These are phyloP conservation scores for Tulasnella sp. DNA, from an alignment of 768 basidiomycete species.

Conservation along the genomic window DNA sequence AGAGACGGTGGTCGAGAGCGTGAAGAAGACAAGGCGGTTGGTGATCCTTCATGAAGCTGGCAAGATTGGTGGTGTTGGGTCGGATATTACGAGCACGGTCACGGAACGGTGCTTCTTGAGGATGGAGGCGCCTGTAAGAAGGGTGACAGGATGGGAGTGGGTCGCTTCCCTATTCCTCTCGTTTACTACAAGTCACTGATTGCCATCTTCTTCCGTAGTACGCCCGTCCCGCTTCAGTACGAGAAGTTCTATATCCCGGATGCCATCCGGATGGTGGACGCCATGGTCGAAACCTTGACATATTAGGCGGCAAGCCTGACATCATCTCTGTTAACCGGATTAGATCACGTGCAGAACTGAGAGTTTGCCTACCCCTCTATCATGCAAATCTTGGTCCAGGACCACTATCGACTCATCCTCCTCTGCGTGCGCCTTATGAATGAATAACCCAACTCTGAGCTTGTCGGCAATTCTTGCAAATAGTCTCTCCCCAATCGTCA, in stretches of 20 bases:
- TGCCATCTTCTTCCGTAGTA: constrained; percentile 33
- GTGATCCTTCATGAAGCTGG: constrained; percentile 91
- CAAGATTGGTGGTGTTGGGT: constrained; percentile 76
- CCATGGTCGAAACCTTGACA: constrained; percentile 67
- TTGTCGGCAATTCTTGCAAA: no score
- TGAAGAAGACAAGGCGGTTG: constrained; percentile 71
- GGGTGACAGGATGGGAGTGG: constrained; percentile 92
- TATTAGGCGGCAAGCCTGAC: no score
- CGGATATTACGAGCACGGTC: constrained; percentile 84
- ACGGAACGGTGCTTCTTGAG: constrained; percentile 83
- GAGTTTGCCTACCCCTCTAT: no score
- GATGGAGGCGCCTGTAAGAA: constrained; percentile 75
- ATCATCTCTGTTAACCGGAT: no score
- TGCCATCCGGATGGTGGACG: constrained; percentile 70
- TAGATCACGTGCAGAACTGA: no score
- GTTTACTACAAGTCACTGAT: constrained; percentile 9
- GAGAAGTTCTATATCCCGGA: constrained; percentile 94
- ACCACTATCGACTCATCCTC: no score
- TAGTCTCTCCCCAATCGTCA: no score
- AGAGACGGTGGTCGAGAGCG: constrained; percentile 68
- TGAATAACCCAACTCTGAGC: no score
- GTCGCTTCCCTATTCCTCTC: constrained; percentile 29
- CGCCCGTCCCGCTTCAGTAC: constrained; percentile 73
- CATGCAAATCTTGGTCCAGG: no score
- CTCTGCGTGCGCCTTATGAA: no score